Base-by-base conservation (phyloP, 768 basidiomycete genomes). In the Boletus fagicola region DNA sequence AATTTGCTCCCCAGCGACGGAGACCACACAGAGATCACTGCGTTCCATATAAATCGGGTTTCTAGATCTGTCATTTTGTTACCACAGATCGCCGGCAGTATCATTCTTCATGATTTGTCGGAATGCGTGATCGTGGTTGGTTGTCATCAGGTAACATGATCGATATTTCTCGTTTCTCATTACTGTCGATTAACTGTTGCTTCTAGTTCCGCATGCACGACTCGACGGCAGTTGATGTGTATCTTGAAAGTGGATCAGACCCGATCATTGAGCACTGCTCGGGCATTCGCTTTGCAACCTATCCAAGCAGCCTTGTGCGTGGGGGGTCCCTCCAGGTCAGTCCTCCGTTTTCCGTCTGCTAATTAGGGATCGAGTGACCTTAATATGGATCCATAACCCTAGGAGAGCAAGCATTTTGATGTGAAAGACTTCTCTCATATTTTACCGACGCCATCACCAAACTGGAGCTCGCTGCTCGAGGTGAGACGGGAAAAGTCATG, bases 391-490 rank as follows among this genome's bases (percentile, higher is more conserved):
- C 2, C 12, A 15, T 24, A 42, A 20, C 24, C 22, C 47, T 45
- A 77, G 74, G 44, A 68, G 38, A 75, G 68, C 58, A 76, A 78
- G 22, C 72, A 79, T 53, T 65, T 79, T n/a, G 58, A 76, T 2
- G 83, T 92, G 18, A 88, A 88, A 65, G 93, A 95, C 62, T 95
- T 95, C 67, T 90, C 91, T 20, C 92, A 94, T 70, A 88, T 94
- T 57, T 77, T 85, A 33, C 66, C 80, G 5, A 84, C 87, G 1
- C 84, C 83, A 0, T 94, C 93, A 5, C 91, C 93, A 11, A 84
- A 94, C 70, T 94, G 90, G 86, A 60, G 60, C 18, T 30, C 2
- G 9, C 43, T 74, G 18, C 31, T 38, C 10, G 54, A 68, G 53
- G 62, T 59, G 13, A 45, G 51, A 5, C 26, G 56, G 40, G 51